A percentile compares a stretch with the other conserved stretches of the same genome.
These are phyloP conservation scores for Penicillium ochrochloron DNA, from an alignment of 495 filamentous ascomycete genomes.

Conservation along the genomic window DNA sequence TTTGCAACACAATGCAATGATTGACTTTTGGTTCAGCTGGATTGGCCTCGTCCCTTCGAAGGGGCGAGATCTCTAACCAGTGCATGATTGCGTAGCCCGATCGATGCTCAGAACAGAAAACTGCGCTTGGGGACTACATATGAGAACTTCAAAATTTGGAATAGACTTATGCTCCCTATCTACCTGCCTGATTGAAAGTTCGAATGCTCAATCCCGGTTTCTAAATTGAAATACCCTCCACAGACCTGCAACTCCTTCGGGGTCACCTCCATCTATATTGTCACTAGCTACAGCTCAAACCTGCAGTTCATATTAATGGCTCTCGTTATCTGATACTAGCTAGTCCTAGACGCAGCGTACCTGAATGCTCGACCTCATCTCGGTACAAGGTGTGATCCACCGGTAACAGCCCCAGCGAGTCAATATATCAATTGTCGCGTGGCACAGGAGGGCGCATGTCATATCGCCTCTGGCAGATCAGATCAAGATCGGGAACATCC, in stretches of 20 bases:
- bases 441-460: conserved; percentile 15
- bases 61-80: background rate
- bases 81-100: background rate
- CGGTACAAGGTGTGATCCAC: background rate
- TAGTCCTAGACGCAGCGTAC: background rate
- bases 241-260: background rate
- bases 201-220: background rate
- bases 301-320: background rate
- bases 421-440: conserved; percentile 26
- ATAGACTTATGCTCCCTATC: background rate
- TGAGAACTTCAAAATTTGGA: background rate
- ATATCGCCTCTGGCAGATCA: conserved; percentile 7
- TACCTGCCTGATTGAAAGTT: background rate
- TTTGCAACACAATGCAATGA: background rate
- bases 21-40: background rate
- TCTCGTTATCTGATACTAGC: background rate
- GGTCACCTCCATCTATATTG: background rate
- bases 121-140: background rate
- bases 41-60: background rate
- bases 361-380: background rate
- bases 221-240: background rate
- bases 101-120: background rate
- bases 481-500: background rate
- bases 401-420: background rate
- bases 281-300: background rate